Conservation (phyloP, 192 early-diverging fungal genomes). For the Chytriomyces sp. region DNA sequence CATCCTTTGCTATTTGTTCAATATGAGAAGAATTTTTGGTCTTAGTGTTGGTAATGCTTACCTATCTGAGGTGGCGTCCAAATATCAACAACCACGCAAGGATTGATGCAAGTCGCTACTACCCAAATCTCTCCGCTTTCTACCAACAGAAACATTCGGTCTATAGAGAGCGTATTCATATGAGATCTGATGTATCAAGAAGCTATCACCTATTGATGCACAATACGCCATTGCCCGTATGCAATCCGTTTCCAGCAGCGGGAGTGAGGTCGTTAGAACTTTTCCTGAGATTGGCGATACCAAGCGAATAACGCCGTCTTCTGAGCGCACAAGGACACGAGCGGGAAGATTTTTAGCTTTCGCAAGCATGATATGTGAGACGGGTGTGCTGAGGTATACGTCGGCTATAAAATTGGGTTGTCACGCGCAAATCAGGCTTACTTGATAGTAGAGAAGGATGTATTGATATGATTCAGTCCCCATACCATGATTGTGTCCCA, state of each 20-base stretch:
- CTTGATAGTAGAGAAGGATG: slow-evolving; percentile 46
- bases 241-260: slow-evolving; percentile 49
- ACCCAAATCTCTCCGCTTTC: slow-evolving; percentile 50
- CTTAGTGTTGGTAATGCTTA: background rate
- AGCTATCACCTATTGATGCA: slow-evolving; percentile 33
- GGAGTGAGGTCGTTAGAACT: slow-evolving; percentile 46
- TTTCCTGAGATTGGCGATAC: slow-evolving; percentile 44
- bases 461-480: slow-evolving; percentile 51
- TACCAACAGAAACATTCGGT: slow-evolving; percentile 49
- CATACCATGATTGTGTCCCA: slow-evolving; percentile 40
- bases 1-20: slow-evolving; percentile 28
- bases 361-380: slow-evolving; percentile 26
- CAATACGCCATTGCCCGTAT: slow-evolving; percentile 40
- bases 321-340: slow-evolving; percentile 40
- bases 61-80: slow-evolving; percentile 20
- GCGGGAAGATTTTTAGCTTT: slow-evolving; percentile 24
- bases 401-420: background rate
- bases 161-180: slow-evolving; percentile 19
- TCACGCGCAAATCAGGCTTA: slow-evolving; percentile 14
- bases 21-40: background rate
- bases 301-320: slow-evolving; percentile 51
- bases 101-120: slow-evolving; percentile 43
- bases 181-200: background rate
- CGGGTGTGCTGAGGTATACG: slow-evolving; percentile 27
- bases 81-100: slow-evolving; percentile 44